These are phyloP conservation scores for Candida xyloterini DNA, from an alignment of 805 yeast genomes.

Conservation along the genomic window DNA sequence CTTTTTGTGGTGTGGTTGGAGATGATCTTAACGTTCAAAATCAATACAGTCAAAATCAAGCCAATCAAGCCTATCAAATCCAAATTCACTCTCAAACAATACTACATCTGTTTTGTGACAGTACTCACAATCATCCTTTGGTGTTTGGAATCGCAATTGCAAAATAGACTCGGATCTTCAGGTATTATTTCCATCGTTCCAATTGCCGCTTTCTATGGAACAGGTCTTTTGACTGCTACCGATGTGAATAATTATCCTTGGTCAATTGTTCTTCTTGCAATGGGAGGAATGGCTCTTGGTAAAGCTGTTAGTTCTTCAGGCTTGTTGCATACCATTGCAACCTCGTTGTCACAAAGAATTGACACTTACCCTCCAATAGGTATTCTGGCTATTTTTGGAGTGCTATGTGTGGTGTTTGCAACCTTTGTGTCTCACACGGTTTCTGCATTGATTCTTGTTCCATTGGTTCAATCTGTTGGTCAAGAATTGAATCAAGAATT, in stretches of 20 bases:
- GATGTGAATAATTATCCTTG: constrained; percentile 53
- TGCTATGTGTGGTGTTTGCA: constrained; percentile 48
- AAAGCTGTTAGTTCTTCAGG: constrained; percentile 50
- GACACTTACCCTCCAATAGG: constrained; percentile 42
- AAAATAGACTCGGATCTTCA: constrained; percentile 43
- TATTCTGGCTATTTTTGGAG: constrained; percentile 46
- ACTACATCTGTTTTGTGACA: constrained; percentile 41
- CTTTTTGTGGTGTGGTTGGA: constrained; percentile 42
- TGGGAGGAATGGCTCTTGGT: constrained; percentile 56
- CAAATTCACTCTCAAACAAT: constrained; percentile 42
- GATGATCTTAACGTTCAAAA: constrained; percentile 54
- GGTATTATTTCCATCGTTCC: constrained; percentile 50
- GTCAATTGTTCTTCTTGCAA: constrained; percentile 52
- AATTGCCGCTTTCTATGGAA: constrained; percentile 46
- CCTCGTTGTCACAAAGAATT: constrained; percentile 41
- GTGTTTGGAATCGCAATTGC: constrained; percentile 45
- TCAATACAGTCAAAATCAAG: constrained; percentile 45
- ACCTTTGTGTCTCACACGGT: constrained; percentile 56
- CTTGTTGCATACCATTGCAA: constrained; percentile 44
- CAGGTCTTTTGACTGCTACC: constrained; percentile 45
- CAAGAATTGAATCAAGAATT: constrained; percentile 44
- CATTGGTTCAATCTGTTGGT: constrained; percentile 50
- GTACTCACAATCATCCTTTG: constrained; percentile 45
- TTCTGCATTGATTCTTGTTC: constrained; percentile 50
- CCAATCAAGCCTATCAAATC: constrained; percentile 46